A percentile compares a stretch with the other conserved stretches of the same genome.
Conservation (phyloP, 768 basidiomycete species). For the Gelatoporia subvermispora region DNA sequence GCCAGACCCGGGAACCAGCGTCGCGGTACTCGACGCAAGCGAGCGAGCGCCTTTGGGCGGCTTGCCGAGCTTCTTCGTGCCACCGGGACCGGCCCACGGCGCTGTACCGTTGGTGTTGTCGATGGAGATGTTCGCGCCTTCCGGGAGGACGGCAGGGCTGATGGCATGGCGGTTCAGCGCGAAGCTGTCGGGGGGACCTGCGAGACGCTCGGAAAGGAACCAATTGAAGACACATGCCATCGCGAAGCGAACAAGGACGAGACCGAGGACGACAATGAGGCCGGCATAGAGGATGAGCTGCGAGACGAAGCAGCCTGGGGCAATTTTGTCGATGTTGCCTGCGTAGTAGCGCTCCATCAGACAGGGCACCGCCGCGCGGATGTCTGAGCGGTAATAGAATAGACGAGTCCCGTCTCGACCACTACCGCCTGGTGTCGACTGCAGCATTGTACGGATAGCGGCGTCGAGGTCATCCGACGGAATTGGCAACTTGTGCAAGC, state of each 20-base stretch:
- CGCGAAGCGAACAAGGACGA: conserved; percentile 86
- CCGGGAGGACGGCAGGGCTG: conserved; percentile 93
- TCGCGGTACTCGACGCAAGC: conserved; percentile 50
- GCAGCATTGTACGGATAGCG: conserved; percentile 73
- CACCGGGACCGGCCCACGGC: conserved; percentile 76
- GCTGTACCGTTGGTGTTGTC: conserved; percentile 90
- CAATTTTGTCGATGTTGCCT: conserved; percentile 94
- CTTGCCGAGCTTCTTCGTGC: conserved; percentile 47
- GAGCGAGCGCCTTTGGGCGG: conserved; percentile 43
- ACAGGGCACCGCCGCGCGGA: conserved; percentile 71
- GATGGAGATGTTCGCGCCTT: conserved; percentile 91
- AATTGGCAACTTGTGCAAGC: conserved; percentile 62
- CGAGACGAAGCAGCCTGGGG: conserved; percentile 93
- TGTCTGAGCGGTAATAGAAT: conserved; percentile 67
- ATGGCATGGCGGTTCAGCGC: conserved; percentile 80
- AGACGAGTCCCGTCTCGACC: conserved; percentile 90
- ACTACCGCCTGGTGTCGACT: conserved; percentile 38
- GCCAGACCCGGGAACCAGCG: conserved; percentile 38
- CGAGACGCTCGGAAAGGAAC: conserved; percentile 84
- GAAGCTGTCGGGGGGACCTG: conserved; percentile 66
- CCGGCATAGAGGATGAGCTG: conserved; percentile 85
- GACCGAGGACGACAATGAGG: conserved; percentile 83
- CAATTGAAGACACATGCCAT: conserved; percentile 98
- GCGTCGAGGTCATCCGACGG: conserved; percentile 73
- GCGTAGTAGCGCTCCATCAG: conserved; percentile 83